Percentiles rank a stretch among this genome's conserved stretches.
phyloP scores from a whole-genome alignment of 202 grass and related monocot species.

The Panicum virgatum region DNA sequence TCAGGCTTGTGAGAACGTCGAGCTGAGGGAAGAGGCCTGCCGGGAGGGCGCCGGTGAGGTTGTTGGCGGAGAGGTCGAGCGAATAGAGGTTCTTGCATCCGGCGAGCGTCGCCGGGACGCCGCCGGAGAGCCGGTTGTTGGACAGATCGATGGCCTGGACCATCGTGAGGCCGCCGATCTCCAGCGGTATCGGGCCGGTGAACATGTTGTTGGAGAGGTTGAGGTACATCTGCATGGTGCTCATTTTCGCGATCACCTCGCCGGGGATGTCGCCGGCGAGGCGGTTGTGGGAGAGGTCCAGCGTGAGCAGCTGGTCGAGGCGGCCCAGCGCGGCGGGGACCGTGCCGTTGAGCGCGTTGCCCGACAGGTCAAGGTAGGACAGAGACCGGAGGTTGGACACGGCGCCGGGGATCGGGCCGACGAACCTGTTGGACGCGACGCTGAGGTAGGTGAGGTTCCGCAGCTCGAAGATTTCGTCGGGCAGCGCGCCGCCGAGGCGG shows the following conservation, averaged over 20 bases:
- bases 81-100: slow-evolving; percentile 77
- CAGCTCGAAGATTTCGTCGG: slow-evolving; percentile 50
- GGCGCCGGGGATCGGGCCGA: slow-evolving; percentile 53
- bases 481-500: slow-evolving; percentile 42
- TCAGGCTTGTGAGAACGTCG: slow-evolving; percentile 68
- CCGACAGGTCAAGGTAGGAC: slow-evolving; percentile 61
- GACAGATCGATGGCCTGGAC: slow-evolving; percentile 77
- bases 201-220: slow-evolving; percentile 70
- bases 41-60: slow-evolving; percentile 50
- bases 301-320: slow-evolving; percentile 49
- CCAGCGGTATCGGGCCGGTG: slow-evolving; percentile 50
- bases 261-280: slow-evolving; percentile 61
- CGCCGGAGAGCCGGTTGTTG: slow-evolving; percentile 67
- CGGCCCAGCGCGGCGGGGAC: slow-evolving; percentile 54
- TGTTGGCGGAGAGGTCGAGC: slow-evolving; percentile 72
- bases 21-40: slow-evolving; percentile 58
- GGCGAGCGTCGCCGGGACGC: slow-evolving; percentile 61
- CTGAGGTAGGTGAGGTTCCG: slow-evolving; percentile 44
- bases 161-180: slow-evolving; percentile 72
- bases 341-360: slow-evolving; percentile 64
- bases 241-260: slow-evolving; percentile 49
- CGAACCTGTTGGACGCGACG: slow-evolving; percentile 57
- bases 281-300: slow-evolving; percentile 82
- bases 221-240: slow-evolving; percentile 59
- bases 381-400: slow-evolving; percentile 60